These are phyloP conservation scores for Lentithecium fluviatile DNA, from an alignment of 495 filamentous ascomycete genomes.

Conservation along the genomic window DNA sequence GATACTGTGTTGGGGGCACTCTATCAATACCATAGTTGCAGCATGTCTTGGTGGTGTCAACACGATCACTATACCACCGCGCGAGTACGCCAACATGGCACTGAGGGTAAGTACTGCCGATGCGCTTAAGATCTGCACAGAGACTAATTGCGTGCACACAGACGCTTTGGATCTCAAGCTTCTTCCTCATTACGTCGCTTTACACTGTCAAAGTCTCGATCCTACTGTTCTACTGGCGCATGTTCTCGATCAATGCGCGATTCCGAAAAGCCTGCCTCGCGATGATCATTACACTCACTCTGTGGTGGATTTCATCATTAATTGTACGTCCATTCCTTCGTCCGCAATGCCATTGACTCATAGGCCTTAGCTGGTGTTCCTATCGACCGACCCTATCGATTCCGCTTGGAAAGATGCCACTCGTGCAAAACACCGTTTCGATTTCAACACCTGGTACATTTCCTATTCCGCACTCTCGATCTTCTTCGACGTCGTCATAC, in stretches of 20 bases:
- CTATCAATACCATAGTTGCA: slow-evolving; percentile 19
- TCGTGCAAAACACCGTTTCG: slow-evolving; percentile 19
- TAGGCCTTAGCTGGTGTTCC: not conserved
- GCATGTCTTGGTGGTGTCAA: slow-evolving; percentile 21
- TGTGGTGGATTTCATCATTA: slow-evolving; percentile 22
- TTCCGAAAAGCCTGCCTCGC: slow-evolving; percentile 8
- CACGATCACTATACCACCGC: slow-evolving; percentile 13
- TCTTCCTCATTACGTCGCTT: slow-evolving; percentile 22
- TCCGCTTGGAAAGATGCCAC: slow-evolving; percentile 19
- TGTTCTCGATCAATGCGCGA: slow-evolving; percentile 8
- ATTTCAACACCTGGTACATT: slow-evolving; percentile 28
- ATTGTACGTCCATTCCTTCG: slow-evolving; percentile 1
- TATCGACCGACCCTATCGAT: slow-evolving; percentile 18
- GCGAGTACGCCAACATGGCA: slow-evolving; percentile 23
- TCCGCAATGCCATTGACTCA: not conserved
- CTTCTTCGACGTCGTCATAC: slow-evolving; percentile 26
- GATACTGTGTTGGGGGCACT: slow-evolving; percentile 20
- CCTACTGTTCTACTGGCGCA: slow-evolving; percentile 27
- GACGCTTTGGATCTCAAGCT: slow-evolving; percentile 19
- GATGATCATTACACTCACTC: slow-evolving; percentile 9
- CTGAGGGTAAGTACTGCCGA: slow-evolving; percentile 4
- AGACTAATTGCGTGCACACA: not conserved
- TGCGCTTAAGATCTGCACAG: not conserved
- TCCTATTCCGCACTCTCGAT: slow-evolving; percentile 22
- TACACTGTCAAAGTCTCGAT: slow-evolving; percentile 24